Base-by-base conservation (phyloP, 768 basidiomycete species). In the Phanerochaete sordida region DNA sequence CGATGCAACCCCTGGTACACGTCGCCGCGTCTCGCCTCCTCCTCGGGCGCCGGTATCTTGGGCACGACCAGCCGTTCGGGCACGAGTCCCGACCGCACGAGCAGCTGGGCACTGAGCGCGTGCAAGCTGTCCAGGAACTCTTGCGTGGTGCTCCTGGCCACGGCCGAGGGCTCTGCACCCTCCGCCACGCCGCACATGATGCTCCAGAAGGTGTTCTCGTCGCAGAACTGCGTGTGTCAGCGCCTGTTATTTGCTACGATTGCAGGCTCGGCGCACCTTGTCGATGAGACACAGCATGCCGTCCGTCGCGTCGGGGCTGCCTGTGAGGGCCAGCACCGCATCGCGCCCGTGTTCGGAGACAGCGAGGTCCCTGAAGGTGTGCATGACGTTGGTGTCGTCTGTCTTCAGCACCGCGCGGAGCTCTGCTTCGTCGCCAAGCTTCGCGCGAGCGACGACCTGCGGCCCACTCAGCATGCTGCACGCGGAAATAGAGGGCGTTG, bases 101-200 rank as follows among this genome's bases (percentile, higher is more conserved):
- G 43, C 19, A 56, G 27, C 23, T 30, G 43, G 54, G 24, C 23
- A 23, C 44, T 35, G 16, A 56, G 24, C 16, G n/a, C 3, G 16
- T 43, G 19, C 13, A 56, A 19, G 24, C 4, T 46, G 8, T 26
- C 33, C n/a, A 15, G 26, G 27, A 47, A 28, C 13, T 43, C 33
- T 8, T 52, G 31, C 19, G 37, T 44, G 3, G 19, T 16, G 1
- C 5, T 28, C n/a, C 6, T 39, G 15, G 52, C 46, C 2, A 21
- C 35, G 39, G n/a, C 26, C 5, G 50, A 28, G 19, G 50, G 58
- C 5, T 19, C n/a, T 3, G 31, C 28, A 7, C 24, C 27, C 8
- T 31, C 28, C 35, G 33, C 9, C 19, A 46, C n/a, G 13, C 50
- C 58, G 30, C 51, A 54, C 39, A 59, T 59, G n/a, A 47, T 47